phyloP scores from a whole-genome alignment of 176 grass and related monocot species.

The Miscanthus lutarioriparius region DNA sequence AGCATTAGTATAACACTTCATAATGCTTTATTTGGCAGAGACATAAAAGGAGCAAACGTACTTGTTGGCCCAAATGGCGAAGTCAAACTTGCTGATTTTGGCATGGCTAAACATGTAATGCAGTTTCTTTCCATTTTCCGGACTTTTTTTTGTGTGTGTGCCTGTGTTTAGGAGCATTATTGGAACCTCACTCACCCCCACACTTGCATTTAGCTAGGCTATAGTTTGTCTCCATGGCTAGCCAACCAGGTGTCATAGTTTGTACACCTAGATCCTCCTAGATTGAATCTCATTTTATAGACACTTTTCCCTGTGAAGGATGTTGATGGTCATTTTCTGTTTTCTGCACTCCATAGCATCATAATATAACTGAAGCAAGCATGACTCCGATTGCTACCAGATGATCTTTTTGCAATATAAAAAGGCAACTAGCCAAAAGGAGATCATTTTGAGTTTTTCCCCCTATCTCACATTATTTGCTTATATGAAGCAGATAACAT shows the following conservation, averaged over 20 bases:
- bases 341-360: constrained; percentile 17
- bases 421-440: background rate
- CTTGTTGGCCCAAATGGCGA: constrained; percentile 89
- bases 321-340: constrained; percentile 13
- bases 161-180: background rate
- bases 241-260: background rate
- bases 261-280: background rate
- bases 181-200: background rate
- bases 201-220: background rate
- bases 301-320: background rate
- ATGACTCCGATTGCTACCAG: background rate
- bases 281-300: background rate
- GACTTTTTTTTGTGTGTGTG: background rate
- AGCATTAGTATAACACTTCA: background rate
- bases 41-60: constrained; percentile 99
- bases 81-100: constrained; percentile 98
- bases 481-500: constrained; percentile 78
- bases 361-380: background rate
- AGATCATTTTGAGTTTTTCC: background rate
- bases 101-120: constrained; percentile 99
- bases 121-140: background rate
- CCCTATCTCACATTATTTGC: constrained; percentile 23
- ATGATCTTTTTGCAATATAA: constrained; percentile 5
- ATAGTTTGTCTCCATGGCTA: constrained; percentile 5
- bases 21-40: constrained; percentile 53